Evolutionary conservation across 768 basidiomycete species (phyloP), one percentile per base, ranked within the genome.

Genomic region (Obba rivulosa): DNA sequence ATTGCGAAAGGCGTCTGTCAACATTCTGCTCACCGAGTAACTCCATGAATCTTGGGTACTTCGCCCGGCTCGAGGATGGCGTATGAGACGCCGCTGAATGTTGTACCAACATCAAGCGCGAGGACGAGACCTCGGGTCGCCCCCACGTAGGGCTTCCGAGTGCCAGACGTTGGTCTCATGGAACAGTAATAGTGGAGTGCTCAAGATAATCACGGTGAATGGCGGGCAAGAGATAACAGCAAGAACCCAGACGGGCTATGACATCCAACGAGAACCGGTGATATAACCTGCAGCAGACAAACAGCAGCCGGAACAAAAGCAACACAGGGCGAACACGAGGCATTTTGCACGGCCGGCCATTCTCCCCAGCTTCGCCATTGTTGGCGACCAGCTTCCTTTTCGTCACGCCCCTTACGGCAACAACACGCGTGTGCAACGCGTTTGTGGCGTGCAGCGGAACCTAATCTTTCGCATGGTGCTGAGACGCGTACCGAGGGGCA

Each of bases 11-110:
- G 10, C 17, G 34, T 2, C 3, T n/a, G 13, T 13, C 16, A 39
- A 16, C 34, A 37, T 20, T 8, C 41, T 8, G 55, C 74, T 22
- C 52, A 87, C 87, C 87, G 73, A 49, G 87, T 89, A 46, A 90
- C 85, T 34, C 87, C 85, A 53, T 85, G 74, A 18, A 90, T 89
- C 62, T 87, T 85, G 4, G 87, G 87, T 14, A 89, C 77, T 61
- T 89, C 85, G 8, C 82, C 82, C 10, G 87, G 87, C 55, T 88
- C 85, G 28, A 90, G 78, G 50, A 90, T 85, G 1, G 87, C 84
- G 63, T 90, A 90, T 28, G 87, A 90, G 2, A 83, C 87, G 14
- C 87, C 87, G 57, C 83, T 85, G 59, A 89, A 89, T 0, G 87
- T 90, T 1, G 87, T 90, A 21, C 87, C 87, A 54, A 90, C 78